Evolutionary conservation across 768 basidiomycete genomes (phyloP).

Genomic region (Suillus decipiens): DNA sequence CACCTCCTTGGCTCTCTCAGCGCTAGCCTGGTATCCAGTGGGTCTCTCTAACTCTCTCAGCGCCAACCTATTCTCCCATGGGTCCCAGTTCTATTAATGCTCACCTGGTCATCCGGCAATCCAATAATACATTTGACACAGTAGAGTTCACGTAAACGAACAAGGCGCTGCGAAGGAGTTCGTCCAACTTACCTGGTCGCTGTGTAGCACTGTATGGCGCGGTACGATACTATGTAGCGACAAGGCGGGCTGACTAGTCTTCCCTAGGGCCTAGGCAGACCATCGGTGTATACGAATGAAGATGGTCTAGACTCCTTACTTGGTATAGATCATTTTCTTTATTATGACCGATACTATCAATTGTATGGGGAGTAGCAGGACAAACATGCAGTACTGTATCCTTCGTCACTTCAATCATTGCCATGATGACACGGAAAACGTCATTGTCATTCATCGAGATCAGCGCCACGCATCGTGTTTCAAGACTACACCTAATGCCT

Average conservation of each 20-base stretch:
- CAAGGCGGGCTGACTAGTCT: neutral
- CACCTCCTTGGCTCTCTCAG: too few species aligned
- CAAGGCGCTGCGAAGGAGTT: neutral
- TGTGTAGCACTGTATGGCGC: neutral
- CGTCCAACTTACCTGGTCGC: neutral
- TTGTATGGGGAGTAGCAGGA: neutral
- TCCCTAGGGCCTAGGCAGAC: neutral
- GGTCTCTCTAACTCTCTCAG: neutral
- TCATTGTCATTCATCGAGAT: neutral
- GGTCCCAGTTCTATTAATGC: neutral
- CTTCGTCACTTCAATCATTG: neutral
- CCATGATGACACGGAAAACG: neutral
- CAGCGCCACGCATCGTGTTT: neutral
- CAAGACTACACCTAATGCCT: neutral
- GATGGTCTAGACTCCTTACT: neutral
- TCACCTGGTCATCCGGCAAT: neutral
- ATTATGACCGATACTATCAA: neutral
- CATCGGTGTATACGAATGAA: neutral
- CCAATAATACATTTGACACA: neutral
- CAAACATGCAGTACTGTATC: neutral
- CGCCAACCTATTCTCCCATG: neutral
- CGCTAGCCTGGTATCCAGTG: too few species aligned
- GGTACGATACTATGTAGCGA: neutral
- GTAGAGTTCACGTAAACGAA: neutral
- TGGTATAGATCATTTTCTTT: neutral